Evolutionary conservation across 1,284 basidiomycete species (phyloP), one percentile per base, ranked within the genome.

Genomic region (Xanthoconium separans): DNA sequence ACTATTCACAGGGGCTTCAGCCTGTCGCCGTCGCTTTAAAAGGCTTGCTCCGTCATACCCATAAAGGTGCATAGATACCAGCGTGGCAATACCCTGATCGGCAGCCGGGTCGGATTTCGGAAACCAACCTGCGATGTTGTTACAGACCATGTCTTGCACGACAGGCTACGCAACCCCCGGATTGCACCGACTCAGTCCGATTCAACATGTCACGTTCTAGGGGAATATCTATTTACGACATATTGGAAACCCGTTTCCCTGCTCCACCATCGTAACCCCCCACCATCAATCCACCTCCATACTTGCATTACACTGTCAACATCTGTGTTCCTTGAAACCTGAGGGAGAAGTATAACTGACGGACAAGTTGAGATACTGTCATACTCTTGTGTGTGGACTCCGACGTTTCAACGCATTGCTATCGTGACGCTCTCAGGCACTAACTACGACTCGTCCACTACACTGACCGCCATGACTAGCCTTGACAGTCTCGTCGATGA

Each of bases 401-500:
- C 6, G 9, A 49, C 44, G 43, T 39, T 27, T n/a, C 33, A 43
- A 31, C 16, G 44, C 27, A 7, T 11, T 16, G 33, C n/a, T n/a
- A 9, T 53, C 46, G 3, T 54, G 37, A 44, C 54, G 18, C 50
- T 59, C 44, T 54, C 47, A 18, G 27, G 33, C 37, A n/a, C 22
- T 22, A 51, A 36, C n/a, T 41, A 47, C 37, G 24, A 24, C 29
- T 34, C 31, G 34, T 18, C 37, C 37, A 36, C 46, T 22, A 27
- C 16, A 4, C 15, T 43, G 13, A 12, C 16, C 51, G 6, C 40
- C 44, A 55, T 47, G 52, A n/a, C 39, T 51, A 55, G 57, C 31
- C 43, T 66, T 0, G 68, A 66, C 50, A 56, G 15, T n/a, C 57
- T 66, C n/a, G 64, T 64, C 27, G 66, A 66, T 11, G 65, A 66